Conservation (phyloP, 2,329 filamentous ascomycete genomes). For the Fusarium marasasianum region DNA sequence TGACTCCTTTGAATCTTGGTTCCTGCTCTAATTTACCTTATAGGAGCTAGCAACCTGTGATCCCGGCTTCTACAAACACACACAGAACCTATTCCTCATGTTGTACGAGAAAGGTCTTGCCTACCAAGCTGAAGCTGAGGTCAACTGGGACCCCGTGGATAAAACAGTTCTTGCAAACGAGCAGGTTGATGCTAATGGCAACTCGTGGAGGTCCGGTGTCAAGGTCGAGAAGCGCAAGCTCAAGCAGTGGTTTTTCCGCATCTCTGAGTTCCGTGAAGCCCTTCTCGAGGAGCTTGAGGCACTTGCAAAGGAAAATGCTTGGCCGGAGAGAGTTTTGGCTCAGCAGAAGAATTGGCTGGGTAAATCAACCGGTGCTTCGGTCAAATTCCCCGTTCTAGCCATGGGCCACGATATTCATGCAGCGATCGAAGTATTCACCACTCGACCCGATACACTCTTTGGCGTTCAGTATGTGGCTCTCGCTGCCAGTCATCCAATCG, state of each 20-base stretch:
- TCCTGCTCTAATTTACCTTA: conserved; percentile 14
- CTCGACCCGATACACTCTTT: conserved; percentile 85
- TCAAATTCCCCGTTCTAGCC: conserved; percentile 73
- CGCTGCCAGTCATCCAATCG: conserved; percentile 76
- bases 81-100: conserved; percentile 84
- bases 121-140: conserved; percentile 83
- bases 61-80: conserved; percentile 88
- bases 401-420: conserved; percentile 53
- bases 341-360: conserved; percentile 93
- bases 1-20: too few species aligned
- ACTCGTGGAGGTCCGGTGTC: conserved; percentile 87
- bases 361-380: conserved; percentile 75
- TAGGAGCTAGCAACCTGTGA: conserved; percentile 88
- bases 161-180: conserved; percentile 92
- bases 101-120: conserved; percentile 79
- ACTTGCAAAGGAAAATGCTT: conserved; percentile 70
- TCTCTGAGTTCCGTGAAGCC: conserved; percentile 79
- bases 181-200: conserved; percentile 87
- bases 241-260: conserved; percentile 91
- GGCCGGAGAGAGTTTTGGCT: conserved; percentile 83
- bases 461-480: conserved; percentile 87
- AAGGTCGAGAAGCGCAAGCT: conserved; percentile 81
- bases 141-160: conserved; percentile 92
- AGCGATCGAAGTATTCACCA: conserved; percentile 80
- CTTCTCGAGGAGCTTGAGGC: conserved; percentile 76